Evolutionary conservation across 2,329 filamentous ascomycete species (phyloP), one percentile per base, ranked within the genome.

Genomic region (Phialophora verrucosa): DNA sequence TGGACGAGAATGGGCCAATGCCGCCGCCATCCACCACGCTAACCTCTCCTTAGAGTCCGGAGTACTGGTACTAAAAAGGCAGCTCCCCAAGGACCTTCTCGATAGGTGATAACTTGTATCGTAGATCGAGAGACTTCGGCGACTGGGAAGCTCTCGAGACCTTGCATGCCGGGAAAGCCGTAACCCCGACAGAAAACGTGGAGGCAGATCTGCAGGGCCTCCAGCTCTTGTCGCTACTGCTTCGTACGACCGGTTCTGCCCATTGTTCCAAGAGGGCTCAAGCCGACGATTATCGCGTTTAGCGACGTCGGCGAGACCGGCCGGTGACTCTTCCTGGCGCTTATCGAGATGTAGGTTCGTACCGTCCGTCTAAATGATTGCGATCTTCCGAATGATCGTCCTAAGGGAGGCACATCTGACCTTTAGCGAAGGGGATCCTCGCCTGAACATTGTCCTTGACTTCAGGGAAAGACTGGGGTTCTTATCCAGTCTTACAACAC

Each of bases 181-280:
- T 3, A 49, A 23, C 12, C 12, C 32, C 31, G 23, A 50, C 23
- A 31, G 44, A 60, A 4, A 59, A 60, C 58, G 58, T 60, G 58
- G 59, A 61, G 59, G 59, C 27, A 31, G 59, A 27, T 53, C 59
- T 17, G 51, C 17, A 55, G 20, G 11, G 25, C 47, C 25, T 4
- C 20, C 20, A 23, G 25, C 20, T 20, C 7, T 27, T 50, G 49
- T 51, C 49, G 3, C 25, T 51, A 50, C 49, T 29, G 2, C 12
- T 4, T 51, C 44, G 44, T 27, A 14, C 49, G 10, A 17, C 23
- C 10, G 23, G 49, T 44, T 17, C 38, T 44, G 49, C 3, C 20
- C 23, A 51, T 17, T 4, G 6, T 51, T 29, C 4, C 49, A 27
- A 51, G 23, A 51, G 20, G 6, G 8, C 20, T 25, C 49, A 5